Evolutionary conservation across 371 early-diverging fungal genomes (phyloP), one percentile per base, ranked within the genome.

Genomic region (Lichtheimia ornata): DNA sequence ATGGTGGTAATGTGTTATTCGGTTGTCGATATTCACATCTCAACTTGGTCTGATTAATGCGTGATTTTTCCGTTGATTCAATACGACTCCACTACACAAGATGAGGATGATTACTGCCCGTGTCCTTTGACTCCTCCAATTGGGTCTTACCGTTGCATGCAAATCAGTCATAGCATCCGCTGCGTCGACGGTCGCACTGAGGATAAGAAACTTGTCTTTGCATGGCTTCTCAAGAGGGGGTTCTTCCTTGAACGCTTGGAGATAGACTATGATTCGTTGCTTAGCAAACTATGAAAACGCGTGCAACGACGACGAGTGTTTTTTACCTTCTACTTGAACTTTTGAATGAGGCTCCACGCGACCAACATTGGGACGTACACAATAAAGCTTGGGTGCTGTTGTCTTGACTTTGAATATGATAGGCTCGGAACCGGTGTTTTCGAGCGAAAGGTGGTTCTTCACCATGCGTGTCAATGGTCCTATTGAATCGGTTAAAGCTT

Each of bases 371-470:
- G 99, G 98, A 25, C 96, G 89, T 40, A 99, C 95, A 67, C 94
- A 95, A 74, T 97, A 99, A 71, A 94, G 93, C 78, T 96, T 96
- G 18, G 99, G 99, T 0, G 96, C 94, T 5, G 98, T 99, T 5
- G 99, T 99, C 71, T 97, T 97, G 71, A 99, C 93, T 78, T 99
- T 97, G 82, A 96, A 99, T 13, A 92, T 89, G 40, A 91, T 78
- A 0, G 92, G 84, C 45, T 81, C 65, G 63, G 84, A 78, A 57
- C 85, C 81, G 27, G 82, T 73, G 81, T 97, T 97, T 47, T 72
- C 77, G 63, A 97, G 79, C 22, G 65, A 64, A 50, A 95, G 79
- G 14, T 70, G 70, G 66, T 86, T 84, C 60, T 88, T 86, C 55
- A 84, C 83, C 50, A 84, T 70, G 18, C 74, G 66, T 45, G 87